Conservation (phyloP, 1,139 yeast species). For the Neolecta irregularis region DNA sequence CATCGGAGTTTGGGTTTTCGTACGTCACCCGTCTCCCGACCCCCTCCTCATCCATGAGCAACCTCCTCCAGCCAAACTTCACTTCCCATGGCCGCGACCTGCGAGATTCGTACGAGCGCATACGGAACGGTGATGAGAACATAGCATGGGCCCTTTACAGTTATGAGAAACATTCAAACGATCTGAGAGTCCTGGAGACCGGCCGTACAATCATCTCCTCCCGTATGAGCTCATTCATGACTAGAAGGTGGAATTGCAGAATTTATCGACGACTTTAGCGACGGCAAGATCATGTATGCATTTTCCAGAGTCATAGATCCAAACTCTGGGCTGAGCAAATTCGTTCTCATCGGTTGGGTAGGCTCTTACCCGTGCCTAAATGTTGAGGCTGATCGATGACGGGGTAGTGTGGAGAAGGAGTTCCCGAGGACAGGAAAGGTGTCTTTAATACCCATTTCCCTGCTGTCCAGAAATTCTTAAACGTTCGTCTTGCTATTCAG, state of each 20-base stretch:
- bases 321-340: conserved; percentile 73
- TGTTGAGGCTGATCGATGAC: background rate
- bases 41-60: too few species aligned
- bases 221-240: conserved; percentile 20
- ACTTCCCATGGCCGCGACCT: too few species aligned
- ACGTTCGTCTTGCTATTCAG: conserved; percentile 11
- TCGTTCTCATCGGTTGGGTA: conserved; percentile 74
- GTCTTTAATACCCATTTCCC: conserved; percentile 31
- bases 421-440: conserved; percentile 31
- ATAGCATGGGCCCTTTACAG: conserved; percentile 31
- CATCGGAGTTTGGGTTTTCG: too few species aligned
- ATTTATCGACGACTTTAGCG: conserved; percentile 68
- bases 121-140: conserved; percentile 29
- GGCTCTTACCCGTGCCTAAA: background rate
- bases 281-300: conserved; percentile 83
- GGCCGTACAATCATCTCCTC: conserved; percentile 19
- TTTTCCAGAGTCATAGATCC: conserved; percentile 77
- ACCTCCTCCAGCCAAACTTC: too few species aligned
- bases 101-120: conserved; percentile 27
- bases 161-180: conserved; percentile 25
- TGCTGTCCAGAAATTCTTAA: conserved; percentile 27
- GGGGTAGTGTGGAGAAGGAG: conserved; percentile 41
- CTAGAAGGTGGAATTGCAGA: conserved; percentile 60
- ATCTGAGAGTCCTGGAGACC: conserved; percentile 20
- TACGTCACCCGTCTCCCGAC: too few species aligned